Evolutionary conservation across 169 alveolate species (phyloP).

Genomic region (Cryptosporidium parvum): DNA sequence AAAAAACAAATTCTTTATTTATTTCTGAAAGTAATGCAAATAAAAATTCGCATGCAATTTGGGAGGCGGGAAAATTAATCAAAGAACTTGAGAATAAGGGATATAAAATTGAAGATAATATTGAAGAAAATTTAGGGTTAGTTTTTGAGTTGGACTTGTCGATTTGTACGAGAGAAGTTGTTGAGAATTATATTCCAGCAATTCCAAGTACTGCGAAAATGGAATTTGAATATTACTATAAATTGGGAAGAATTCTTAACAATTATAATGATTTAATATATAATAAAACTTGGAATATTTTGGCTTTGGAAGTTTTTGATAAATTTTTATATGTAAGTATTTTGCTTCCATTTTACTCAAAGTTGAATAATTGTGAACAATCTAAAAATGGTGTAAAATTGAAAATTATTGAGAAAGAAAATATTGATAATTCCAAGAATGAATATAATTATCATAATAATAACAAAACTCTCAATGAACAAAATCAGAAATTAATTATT

Average conservation of each 20-base stretch:
- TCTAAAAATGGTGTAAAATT: background rate
- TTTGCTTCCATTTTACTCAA: slow-evolving; percentile 39
- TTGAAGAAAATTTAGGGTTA: background rate
- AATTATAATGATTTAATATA: slow-evolving; percentile 6
- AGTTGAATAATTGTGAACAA: background rate
- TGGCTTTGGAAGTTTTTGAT: slow-evolving; percentile 31
- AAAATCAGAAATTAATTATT: background rate
- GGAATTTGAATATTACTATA: slow-evolving; percentile 30
- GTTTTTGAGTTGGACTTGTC: slow-evolving; percentile 4
- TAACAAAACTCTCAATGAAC: background rate
- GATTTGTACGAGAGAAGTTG: slow-evolving; percentile 1
- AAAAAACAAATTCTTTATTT: background rate
- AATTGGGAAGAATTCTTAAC: background rate
- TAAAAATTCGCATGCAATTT: background rate
- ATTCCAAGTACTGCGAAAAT: background rate
- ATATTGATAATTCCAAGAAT: background rate
- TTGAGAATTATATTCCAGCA: slow-evolving; percentile 14
- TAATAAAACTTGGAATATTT: slow-evolving; percentile 12
- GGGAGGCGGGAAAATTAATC: slow-evolving; percentile 28
- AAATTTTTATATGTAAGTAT: background rate
- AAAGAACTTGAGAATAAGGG: slow-evolving; percentile 11
- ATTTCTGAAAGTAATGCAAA: background rate
- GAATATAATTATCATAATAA: background rate
- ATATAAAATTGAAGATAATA: background rate
- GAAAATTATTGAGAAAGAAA: background rate